phyloP scores from a whole-genome alignment of 495 filamentous ascomycete genomes.

The Xylaria palmicola region DNA sequence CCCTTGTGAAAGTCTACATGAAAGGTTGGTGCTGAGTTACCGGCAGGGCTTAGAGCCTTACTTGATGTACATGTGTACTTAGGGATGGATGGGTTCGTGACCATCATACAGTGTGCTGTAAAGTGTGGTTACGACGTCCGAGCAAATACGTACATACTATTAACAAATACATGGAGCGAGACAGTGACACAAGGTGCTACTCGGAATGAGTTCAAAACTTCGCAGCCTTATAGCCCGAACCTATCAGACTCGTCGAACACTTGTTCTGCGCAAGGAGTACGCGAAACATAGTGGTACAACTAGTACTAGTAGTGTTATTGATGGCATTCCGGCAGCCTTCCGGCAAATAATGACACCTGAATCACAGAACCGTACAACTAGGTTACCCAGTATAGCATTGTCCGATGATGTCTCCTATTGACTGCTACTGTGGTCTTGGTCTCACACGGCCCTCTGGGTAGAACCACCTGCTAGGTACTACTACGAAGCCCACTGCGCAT shows the following conservation, averaged over 20 bases:
- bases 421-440: neutral
- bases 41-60: constrained; percentile 32
- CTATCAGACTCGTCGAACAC: neutral
- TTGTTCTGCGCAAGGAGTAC: constrained; percentile 5
- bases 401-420: constrained; percentile 1
- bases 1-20: constrained; percentile 24
- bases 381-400: too few species aligned
- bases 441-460: constrained; percentile 5
- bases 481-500: neutral
- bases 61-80: neutral
- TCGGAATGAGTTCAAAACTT: neutral
- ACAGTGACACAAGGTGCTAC: constrained; percentile 1
- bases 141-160: too few species aligned
- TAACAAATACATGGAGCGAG: neutral
- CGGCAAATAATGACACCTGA: constrained; percentile 9
- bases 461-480: neutral
- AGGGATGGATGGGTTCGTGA: neutral
- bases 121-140: neutral
- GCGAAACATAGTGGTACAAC: constrained; percentile 9
- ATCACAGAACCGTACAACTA: neutral
- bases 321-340: constrained; percentile 11
- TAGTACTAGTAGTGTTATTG: neutral
- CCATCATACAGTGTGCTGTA: constrained; percentile 9
- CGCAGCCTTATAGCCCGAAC: constrained; percentile 9
- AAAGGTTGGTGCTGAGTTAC: constrained; percentile 17